These are phyloP conservation scores for Trichosporon coremiiforme DNA, from an alignment of 1,284 basidiomycete species.

Conservation along the genomic window DNA sequence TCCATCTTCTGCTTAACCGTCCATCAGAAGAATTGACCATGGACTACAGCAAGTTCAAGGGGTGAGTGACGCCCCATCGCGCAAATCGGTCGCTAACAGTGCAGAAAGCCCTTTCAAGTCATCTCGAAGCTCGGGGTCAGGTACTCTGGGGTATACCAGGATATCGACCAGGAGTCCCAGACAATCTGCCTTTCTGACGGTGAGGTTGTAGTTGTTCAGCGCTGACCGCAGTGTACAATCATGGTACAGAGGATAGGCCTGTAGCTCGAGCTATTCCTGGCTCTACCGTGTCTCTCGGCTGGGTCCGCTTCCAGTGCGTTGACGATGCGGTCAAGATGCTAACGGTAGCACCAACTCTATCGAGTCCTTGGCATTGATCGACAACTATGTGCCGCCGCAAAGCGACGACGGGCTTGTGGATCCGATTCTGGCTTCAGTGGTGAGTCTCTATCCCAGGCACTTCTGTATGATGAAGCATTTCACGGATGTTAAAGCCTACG, in stretches of 20 bases:
- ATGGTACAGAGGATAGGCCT: slow-evolving; percentile 53
- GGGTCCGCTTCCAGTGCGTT: slow-evolving; percentile 77
- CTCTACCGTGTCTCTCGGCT: slow-evolving; percentile 43
- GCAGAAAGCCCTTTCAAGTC: slow-evolving; percentile 53
- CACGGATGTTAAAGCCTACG: slow-evolving; percentile 50
- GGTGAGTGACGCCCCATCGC: slow-evolving; percentile 21
- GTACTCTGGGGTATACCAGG: slow-evolving; percentile 54
- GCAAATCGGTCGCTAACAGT: neutral
- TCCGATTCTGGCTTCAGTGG: slow-evolving; percentile 51
- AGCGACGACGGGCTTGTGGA: slow-evolving; percentile 39
- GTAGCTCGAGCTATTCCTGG: slow-evolving; percentile 42
- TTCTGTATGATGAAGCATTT: slow-evolving; percentile 53
- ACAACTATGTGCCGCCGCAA: slow-evolving; percentile 49
- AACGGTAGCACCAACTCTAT: slow-evolving; percentile 52
- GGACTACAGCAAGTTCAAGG: slow-evolving; percentile 53
- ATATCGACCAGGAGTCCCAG: slow-evolving; percentile 52
- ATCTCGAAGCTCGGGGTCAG: slow-evolving; percentile 52
- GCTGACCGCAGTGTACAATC: slow-evolving; percentile 45
- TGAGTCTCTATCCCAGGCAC: slow-evolving; percentile 36
- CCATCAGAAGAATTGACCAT: slow-evolving; percentile 22
- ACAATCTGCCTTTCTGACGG: slow-evolving; percentile 52
- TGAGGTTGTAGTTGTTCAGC: slow-evolving; percentile 26
- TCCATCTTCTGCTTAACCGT: too few species aligned
- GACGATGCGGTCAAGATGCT: neutral
- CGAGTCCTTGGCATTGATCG: slow-evolving; percentile 48